Evolutionary conservation across 768 basidiomycete species (phyloP), one percentile per base, ranked within the genome.

Genomic region (Suillus clintonianus): DNA sequence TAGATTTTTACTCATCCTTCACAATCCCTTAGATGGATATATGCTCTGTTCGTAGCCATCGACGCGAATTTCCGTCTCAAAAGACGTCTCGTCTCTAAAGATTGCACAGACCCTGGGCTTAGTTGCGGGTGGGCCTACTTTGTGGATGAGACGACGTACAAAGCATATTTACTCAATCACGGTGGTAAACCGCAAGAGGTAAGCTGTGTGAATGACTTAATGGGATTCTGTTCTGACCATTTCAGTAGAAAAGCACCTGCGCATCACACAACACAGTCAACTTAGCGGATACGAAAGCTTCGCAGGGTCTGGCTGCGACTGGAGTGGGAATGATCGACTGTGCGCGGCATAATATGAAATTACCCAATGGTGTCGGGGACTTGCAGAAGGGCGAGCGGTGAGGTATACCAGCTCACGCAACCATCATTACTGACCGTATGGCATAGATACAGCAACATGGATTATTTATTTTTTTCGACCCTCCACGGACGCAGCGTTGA

Each of bases 41-140:
- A 72, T 57, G 53, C 27, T 5, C 53, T 70, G 4, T 72, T 74
- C 55, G 36, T 77, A 6, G 71, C 69, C 0, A 71, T 78, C 4
- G 75, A 77, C 61, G 72, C 75, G 3, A 77, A 77, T 64, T 78
- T 78, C 60, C 66, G 76, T 0, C 64, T 77, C 14, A 76, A 75
- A 55, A 59, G 69, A 5, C 57, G 65, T 32, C 67, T 67, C 19
- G 69, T 70, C 0, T 75, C 73, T 8, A 71, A 42, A 10, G 66
- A 71, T 5, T 63, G 66, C 7, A 54, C 54, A 11, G 74, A 77
- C 62, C 76, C 76, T 11, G 64, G 68, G 4, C 67, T 77, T 8
- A 72, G 70, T 58, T 55, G 65, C 14, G 73, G 75, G 1, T 68
- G 61, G 47, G 67, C 73, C 0, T 77, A 72, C 59, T 64, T 74